Evolutionary conservation across 23 red algal genomes (phyloP), one percentile per base, ranked within the genome.

Genomic region (Cyanidioschyzon merolae): DNA sequence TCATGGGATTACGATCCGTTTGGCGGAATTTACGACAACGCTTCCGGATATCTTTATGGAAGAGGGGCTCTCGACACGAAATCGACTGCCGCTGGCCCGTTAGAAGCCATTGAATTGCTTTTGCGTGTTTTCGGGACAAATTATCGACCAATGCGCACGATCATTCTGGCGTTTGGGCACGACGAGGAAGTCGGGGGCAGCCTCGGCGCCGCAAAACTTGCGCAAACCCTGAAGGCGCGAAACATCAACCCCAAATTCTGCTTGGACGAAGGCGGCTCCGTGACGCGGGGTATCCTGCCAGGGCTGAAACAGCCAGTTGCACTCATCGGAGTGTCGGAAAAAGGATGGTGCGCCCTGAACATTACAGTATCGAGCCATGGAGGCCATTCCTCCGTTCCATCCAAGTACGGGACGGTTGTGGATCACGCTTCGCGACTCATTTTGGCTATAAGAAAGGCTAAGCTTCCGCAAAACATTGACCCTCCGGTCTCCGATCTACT

Each of bases 131-230:
- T 17, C 63, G 63, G 63, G 30, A 71, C 2, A 7, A 27, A 71
- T 71, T 71, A 27, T 32, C 63, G 63, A 3, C 63, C 63, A 27
- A 7, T 3, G 7, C 63, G 63, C 63, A 35, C n/a, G 7, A 71
- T 71, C 63, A 71, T 71, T 7, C 63, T 71, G 12, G 63, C 63
- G 3, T 71, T 32, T 35, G 63, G 63, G 12, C 63, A 71, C 63
- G 63, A 71, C 32, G 63, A 71, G 29, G 63, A 71, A 32, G 63
- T 71, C 7, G 63, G 63, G 12, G 63, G 63, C 30, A 3, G n/a
- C n/a, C 63, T 32, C 21, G 63, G 63, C 63, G 63, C 63, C 30
- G 63, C 12, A 7, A 3, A 25, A 7, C 21, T 71, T 15, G 63
- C 63, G 12, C 7, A 7, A 12, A 7, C 3, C 3, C 63, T 71